Base-by-base conservation (phyloP, 192 early-diverging fungal genomes). In the Entomortierella chlamydospora region DNA sequence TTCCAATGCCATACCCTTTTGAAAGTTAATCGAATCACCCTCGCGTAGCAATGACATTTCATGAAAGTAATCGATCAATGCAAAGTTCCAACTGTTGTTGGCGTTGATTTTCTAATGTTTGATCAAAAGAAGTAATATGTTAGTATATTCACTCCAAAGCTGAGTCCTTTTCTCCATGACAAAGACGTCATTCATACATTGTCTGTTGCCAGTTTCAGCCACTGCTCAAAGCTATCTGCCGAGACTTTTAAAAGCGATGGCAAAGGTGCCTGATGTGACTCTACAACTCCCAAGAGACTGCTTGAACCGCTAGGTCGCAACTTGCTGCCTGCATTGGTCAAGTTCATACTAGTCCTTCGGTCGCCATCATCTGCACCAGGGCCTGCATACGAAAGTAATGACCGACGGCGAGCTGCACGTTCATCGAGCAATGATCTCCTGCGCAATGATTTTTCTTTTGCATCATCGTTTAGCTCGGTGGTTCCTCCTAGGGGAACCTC, bases 1-100 rank as follows among this genome's bases (percentile, higher is more conserved):
- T n/a, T n/a, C n/a, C n/a, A n/a, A n/a, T n/a, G n/a, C n/a, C 42
- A 2, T 64, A 70, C 74, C 74, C 68, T 94, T 97, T 73, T 98
- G 96, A 74, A 99, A 99, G 83, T 99, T 99, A 84, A 99, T 97
- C 15, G 95, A 94, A 85, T 97, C 94, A 30, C 96, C 96, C n/a
- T 97, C 95, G 13, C 91, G 87, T 58, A 99, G 80, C 26, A 99
- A 84, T 4, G 90, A 93, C 95, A 99, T 93, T 79, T 99, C 96
- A 76, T 95, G 90, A 72, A 99, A 99, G 74, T 96, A 98, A 83
- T 99, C 96, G 70, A 99, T 98, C n/a, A 99, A 84, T 15, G 94
- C 96, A 73, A 99, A 90, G 68, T 97, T 95, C 96, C 96, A 99
- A 42, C 91, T 95, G 83, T 99, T 99, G 72, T 87, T 86, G 1